Evolutionary conservation across 352 stramenopile species (phyloP), one percentile per base, ranked within the genome.

Genomic region (Globisporangium sylvaticum): DNA sequence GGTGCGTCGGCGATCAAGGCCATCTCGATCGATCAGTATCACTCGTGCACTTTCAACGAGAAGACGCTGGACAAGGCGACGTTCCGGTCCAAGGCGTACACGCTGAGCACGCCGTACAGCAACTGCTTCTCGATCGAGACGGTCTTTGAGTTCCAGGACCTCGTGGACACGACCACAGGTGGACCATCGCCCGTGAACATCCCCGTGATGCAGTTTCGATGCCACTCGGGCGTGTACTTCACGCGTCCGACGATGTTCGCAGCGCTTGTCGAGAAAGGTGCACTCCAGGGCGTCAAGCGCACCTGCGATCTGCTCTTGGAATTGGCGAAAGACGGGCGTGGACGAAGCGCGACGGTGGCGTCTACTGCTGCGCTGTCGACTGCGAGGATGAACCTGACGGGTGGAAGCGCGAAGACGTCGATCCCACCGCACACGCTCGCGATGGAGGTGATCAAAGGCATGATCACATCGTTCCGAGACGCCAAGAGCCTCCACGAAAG

Each of bases 101-200:
- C 77, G 7, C 76, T 89, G 44, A 86, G 80, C 52, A 81, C 88
- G 27, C 82, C 80, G 0, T 82, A 79, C 55, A 88, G 79, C 71
- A 89, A 90, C 61, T 83, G 77, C 48, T 87, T 88, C 39, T 90
- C 82, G 2, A 73, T 88, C 37, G 82, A 90, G 65, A 78, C 77
- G 6, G 59, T 87, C 20, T 70, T 89, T 27, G 80, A 90, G 54
- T 66, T 81, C 8, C 68, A 84, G 34, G 73, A 87, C 50, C 60
- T 69, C 4, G 71, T 69, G 12, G 57, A 71, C 29, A 69, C 62
- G 3, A 34, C 64, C 1, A 69, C 64, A 1, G 64, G 64, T 24
- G 64, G 64, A 0, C 56, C 56, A 1, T 65, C 57, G 8, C 63
- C 63, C n/a, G 63, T 68, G 54, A 68, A 68, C 18, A 54, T 58